A percentile compares a stretch with the other conserved stretches of the same genome.
phyloP scores from a whole-genome alignment of 2,329 filamentous ascomycete species.

The Lasiodiplodia sp. region DNA sequence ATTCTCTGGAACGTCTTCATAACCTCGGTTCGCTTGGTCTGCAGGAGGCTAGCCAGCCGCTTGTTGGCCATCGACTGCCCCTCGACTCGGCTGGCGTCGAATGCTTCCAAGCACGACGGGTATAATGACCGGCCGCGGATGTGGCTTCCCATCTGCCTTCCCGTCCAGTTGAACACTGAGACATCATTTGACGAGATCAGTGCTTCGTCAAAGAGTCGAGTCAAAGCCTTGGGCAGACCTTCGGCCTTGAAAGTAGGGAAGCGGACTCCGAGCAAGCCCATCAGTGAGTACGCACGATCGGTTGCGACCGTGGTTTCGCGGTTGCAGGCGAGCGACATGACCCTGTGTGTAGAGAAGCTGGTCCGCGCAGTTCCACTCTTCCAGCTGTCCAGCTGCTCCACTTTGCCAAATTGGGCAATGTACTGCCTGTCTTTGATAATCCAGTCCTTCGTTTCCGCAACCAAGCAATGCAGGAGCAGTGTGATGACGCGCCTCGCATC shows the following conservation, averaged over 20 bases:
- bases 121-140: conserved; percentile 16
- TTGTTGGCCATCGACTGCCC: neutral
- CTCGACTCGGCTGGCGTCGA: neutral
- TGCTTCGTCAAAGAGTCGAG: conserved; percentile 4
- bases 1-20: neutral
- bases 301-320: neutral
- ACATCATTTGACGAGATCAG: neutral
- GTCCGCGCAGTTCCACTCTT: neutral
- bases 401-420: neutral
- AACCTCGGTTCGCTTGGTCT: neutral
- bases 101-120: neutral
- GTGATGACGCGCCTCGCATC: neutral
- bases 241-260: neutral
- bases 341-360: neutral
- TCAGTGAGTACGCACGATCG: conserved; percentile 4
- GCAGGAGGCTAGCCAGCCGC: neutral
- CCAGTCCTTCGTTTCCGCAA: neutral
- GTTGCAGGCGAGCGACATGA: conserved; percentile 1
- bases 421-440: neutral
- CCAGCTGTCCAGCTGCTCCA: neutral
- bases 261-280: conserved; percentile 7
- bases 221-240: neutral
- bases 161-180: conserved; percentile 9
- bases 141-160: conserved; percentile 2
- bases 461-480: neutral